Evolutionary conservation across 2,329 filamentous ascomycete genomes (phyloP).

Genomic region (Seiridium cupressi): DNA sequence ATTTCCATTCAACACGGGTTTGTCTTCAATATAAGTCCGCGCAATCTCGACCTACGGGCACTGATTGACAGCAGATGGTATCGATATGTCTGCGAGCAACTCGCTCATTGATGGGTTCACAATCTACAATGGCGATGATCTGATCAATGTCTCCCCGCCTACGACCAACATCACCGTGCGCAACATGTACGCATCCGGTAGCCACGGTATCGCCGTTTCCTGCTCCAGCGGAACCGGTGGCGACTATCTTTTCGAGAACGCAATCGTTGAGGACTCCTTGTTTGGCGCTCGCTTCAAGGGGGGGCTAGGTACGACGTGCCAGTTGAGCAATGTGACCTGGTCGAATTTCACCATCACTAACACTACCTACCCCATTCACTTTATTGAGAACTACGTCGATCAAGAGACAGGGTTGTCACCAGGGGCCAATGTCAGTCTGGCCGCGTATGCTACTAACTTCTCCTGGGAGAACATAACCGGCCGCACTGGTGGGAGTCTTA

Average conservation of each 20-base stretch:
- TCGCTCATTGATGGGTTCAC: constrained; percentile 18
- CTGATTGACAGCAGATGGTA: constrained; percentile 8
- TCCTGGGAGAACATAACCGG: constrained; percentile 17
- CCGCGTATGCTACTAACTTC: constrained; percentile 16
- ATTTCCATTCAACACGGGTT: constrained; percentile 19
- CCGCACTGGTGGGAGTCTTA: constrained; percentile 7
- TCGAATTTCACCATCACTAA: constrained; percentile 18
- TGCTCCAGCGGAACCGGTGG: constrained; percentile 16
- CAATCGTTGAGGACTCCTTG: constrained; percentile 15
- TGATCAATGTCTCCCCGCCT: constrained; percentile 18
- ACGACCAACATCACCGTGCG: constrained; percentile 19
- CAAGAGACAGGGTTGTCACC: constrained; percentile 13
- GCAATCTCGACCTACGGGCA: too few relatives aligned
- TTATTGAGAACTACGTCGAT: constrained; percentile 20
- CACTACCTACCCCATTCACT: constrained; percentile 20
- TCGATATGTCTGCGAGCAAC: constrained; percentile 16
- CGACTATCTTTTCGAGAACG: constrained; percentile 19
- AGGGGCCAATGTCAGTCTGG: constrained; percentile 12
- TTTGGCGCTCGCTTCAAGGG: constrained; percentile 20
- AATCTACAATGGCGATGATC: constrained; percentile 19
- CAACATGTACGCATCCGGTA: constrained; percentile 17
- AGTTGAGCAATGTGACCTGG: constrained; percentile 18
- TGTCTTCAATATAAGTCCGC: background rate
- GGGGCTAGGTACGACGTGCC: constrained; percentile 18
- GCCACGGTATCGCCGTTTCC: constrained; percentile 18